phyloP scores from a whole-genome alignment of 2,329 filamentous ascomycete genomes.

The Pyrenophora seminiperda region DNA sequence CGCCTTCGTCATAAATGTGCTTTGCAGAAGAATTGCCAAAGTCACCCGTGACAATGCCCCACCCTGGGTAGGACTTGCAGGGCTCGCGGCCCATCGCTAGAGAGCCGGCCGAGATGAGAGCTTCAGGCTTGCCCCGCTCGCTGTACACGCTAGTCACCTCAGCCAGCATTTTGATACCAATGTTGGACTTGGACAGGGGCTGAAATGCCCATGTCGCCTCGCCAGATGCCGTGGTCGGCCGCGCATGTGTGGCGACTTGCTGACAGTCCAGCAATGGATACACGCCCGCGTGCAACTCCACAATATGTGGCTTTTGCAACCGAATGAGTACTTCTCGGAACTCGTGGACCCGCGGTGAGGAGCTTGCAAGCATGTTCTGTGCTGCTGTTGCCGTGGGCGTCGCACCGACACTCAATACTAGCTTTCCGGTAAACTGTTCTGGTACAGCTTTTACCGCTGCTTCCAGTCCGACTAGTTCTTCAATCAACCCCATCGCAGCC shows the following conservation, averaged over 20 bases:
- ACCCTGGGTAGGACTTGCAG: constrained; percentile 72
- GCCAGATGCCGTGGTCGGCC: constrained; percentile 42
- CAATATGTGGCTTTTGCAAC: constrained; percentile 40
- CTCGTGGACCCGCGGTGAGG: constrained; percentile 45
- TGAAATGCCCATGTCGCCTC: constrained; percentile 21
- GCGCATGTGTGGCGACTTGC: constrained; percentile 73
- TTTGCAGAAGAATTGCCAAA: constrained; percentile 31
- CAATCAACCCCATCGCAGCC: constrained; percentile 63
- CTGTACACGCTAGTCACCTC: constrained; percentile 72
- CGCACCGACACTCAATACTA: constrained; percentile 73
- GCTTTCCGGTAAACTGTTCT: constrained; percentile 33
- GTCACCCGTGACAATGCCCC: constrained; percentile 72
- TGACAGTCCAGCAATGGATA: constrained; percentile 79
- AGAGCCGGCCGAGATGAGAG: constrained; percentile 69
- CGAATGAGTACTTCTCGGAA: constrained; percentile 51
- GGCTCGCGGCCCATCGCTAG: constrained; percentile 75
- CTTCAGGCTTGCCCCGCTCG: constrained; percentile 60
- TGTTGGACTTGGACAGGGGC: constrained; percentile 58
- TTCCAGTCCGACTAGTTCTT: constrained; percentile 63
- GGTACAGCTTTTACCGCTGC: constrained; percentile 53
- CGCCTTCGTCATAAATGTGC: constrained; percentile 35
- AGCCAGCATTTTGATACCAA: constrained; percentile 71
- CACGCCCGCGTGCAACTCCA: constrained; percentile 77
- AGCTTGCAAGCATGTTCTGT: constrained; percentile 59
- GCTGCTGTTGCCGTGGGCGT: constrained; percentile 74